Base-by-base conservation (phyloP, 441 rosid genomes). In the Biscutella auriculata region DNA sequence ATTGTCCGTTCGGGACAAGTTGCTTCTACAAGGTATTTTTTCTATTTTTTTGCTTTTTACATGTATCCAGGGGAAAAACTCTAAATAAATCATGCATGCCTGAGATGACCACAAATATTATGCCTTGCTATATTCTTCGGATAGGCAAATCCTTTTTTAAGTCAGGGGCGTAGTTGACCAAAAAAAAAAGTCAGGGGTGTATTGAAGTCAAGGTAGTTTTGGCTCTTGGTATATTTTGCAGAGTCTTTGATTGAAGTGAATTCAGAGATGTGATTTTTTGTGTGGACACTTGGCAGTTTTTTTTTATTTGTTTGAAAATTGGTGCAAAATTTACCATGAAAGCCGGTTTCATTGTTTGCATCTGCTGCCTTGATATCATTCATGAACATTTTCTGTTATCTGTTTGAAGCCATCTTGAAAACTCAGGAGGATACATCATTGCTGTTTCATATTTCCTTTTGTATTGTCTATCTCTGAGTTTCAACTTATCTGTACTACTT, bases 1-100 rank as follows among this genome's bases (percentile, higher is more conserved):
- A 78, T 59, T 93, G 97, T 63, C 99, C 90, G 14, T 93, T 93
- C 65, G 97, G 99, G 49, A 79, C 88, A 34, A 93, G 99, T 73
- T 89, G 97, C 72, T 93, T 93, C 64, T 93, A 93, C 81, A 93
- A 85, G 96, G 97, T 91, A 77, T 32, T 2, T 40, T 28, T 63
- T 4, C 23, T 19, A 2, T 19, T 19, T 19, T n/a, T 19, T 19
- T 19, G 2, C 23, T 19, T 19, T 19, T 19, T 19, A 19, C 23
- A 37, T 52, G 28, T 36, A 26, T 44, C 39, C 43, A 48, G 10
- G 8, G 57, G 33, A 26, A 29, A 57, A 57, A 46, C 50, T 64
- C 28, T 37, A 55, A 23, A 17, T 50, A 43, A 32, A 36, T 12
- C 13, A 34, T 44, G 34, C 53, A 17, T 27, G 26, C 32, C 33